A percentile compares a stretch with the other conserved stretches of the same genome.
Evolutionary conservation across 23 red algal genomes (phyloP).

Genomic region (Gracilaria vermiculophylla): DNA sequence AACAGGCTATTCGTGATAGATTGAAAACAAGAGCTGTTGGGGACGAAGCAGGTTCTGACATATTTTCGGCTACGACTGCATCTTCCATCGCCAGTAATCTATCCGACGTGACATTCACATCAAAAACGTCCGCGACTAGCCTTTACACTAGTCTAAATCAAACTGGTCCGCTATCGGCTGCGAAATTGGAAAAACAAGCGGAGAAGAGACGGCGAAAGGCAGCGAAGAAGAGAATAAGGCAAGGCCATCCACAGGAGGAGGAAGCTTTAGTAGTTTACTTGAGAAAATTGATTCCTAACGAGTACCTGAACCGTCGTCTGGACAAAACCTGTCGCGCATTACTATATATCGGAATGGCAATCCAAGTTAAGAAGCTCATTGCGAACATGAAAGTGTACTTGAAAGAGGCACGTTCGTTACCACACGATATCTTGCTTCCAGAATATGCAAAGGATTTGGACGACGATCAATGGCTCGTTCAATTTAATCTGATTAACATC

Average conservation of each 20-base stretch:
- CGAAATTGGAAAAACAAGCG: conserved; percentile 62
- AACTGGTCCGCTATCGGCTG: conserved; percentile 10
- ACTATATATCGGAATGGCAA: conserved; percentile 3
- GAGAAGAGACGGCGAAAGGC: conserved; percentile 37
- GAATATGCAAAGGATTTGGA: not conserved
- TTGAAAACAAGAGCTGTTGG: not conserved
- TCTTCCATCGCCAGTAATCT: conserved; percentile 31
- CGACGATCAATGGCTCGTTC: not conserved
- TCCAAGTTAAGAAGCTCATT: not conserved
- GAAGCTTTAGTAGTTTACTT: conserved; percentile 32
- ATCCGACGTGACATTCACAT: conserved; percentile 54
- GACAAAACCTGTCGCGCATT: conserved; percentile 3
- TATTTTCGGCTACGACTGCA: conserved; percentile 52
- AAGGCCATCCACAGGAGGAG: conserved; percentile 52
- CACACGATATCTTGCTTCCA: conserved; percentile 12
- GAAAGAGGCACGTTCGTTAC: conserved; percentile 6
- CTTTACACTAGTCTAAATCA: conserved; percentile 25
- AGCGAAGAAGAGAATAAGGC: conserved; percentile 42
- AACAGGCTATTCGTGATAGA: not conserved
- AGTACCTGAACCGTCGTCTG: not conserved
- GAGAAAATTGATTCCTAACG: conserved; percentile 22
- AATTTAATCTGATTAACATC: not conserved
- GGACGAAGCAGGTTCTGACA: conserved; percentile 47
- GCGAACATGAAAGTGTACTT: not conserved
- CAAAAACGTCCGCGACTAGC: conserved; percentile 46